Conservation (phyloP, 1,284 basidiomycete species). For the Leccinum pallidistipes region DNA sequence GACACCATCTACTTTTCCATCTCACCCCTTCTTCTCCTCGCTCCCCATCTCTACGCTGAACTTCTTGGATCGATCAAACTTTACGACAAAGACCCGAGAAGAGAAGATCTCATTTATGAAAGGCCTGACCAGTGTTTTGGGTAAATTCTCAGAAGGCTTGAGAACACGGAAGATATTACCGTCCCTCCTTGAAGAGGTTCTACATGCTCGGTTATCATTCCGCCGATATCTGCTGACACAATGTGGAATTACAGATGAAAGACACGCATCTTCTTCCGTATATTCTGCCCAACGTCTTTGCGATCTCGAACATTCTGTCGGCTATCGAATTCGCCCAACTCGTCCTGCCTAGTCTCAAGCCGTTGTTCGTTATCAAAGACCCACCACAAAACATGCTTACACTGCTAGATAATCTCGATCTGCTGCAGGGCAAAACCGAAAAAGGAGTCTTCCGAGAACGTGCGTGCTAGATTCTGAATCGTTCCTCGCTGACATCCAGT, state of each 20-base stretch:
- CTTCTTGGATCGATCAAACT: slow-evolving; percentile 94
- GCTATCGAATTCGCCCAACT: slow-evolving; percentile 80
- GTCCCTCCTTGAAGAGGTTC: slow-evolving; percentile 88
- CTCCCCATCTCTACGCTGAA: slow-evolving; percentile 96
- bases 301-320: slow-evolving; percentile 79
- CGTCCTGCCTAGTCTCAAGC: slow-evolving; percentile 87
- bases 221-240: slow-evolving; percentile 12
- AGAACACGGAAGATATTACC: slow-evolving; percentile 92
- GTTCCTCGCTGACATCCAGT: slow-evolving; percentile 5
- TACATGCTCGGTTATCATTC: slow-evolving; percentile 18
- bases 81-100: slow-evolving; percentile 91
- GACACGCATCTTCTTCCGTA: slow-evolving; percentile 90
- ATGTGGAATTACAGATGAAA: slow-evolving; percentile 70
- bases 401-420: slow-evolving; percentile 83
- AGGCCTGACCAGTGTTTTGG: slow-evolving; percentile 81
- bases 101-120: slow-evolving; percentile 97
- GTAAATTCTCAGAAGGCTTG: slow-evolving; percentile 86
- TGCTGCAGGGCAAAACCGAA: slow-evolving; percentile 90
- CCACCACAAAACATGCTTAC: slow-evolving; percentile 97
- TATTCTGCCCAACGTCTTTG: slow-evolving; percentile 97
- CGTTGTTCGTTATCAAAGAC: slow-evolving; percentile 89
- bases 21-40: slow-evolving; percentile 91
- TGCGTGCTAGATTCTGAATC: slow-evolving; percentile 42
- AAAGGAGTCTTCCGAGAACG: slow-evolving; percentile 87
- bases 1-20: slow-evolving; percentile 76